These are phyloP conservation scores for Scleroderma bovista DNA, from an alignment of 768 basidiomycete species.

Conservation along the genomic window DNA sequence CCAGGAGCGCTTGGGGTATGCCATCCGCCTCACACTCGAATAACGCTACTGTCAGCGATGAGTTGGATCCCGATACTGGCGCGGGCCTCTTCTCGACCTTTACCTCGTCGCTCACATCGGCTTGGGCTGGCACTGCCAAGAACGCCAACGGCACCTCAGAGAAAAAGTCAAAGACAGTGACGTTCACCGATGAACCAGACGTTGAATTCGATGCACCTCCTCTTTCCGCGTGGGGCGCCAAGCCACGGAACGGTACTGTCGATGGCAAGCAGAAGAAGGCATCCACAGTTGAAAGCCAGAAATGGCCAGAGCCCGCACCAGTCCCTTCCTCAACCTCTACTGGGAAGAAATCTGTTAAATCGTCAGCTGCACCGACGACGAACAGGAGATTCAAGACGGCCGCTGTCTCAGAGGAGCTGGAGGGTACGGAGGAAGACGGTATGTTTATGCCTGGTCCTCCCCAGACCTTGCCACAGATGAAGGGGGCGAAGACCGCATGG, in stretches of 20 bases:
- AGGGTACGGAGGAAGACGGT: constrained; percentile 12
- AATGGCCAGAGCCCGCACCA: constrained; percentile 6
- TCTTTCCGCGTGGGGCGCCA: constrained; percentile 8
- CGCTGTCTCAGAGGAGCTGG: constrained; percentile 14
- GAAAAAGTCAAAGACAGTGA: constrained; percentile 24
- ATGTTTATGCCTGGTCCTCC: constrained; percentile 1
- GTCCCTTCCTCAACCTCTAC: constrained; percentile 2
- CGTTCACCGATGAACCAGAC: constrained; percentile 21
- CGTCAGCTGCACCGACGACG: background rate
- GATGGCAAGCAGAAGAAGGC: constrained; percentile 17
- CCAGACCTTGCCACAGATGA: constrained; percentile 7
- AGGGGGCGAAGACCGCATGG: constrained; percentile 14
- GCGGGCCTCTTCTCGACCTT: background rate
- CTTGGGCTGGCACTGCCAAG: constrained; percentile 8
- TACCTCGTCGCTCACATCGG: background rate
- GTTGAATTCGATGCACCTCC: constrained; percentile 19
- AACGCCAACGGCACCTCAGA: background rate
- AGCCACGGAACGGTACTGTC: constrained; percentile 9
- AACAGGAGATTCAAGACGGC: constrained; percentile 17
- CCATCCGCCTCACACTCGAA: background rate
- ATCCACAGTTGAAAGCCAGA: constrained; percentile 8
- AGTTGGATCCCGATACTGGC: background rate
- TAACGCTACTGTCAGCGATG: background rate
- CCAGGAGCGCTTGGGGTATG: constrained; percentile 9
- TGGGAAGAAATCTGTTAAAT: constrained; percentile 11